Evolutionary conservation across 139 green algal species (phyloP), one percentile per base, ranked within the genome.

Genomic region (Picochlorum sp.): DNA sequence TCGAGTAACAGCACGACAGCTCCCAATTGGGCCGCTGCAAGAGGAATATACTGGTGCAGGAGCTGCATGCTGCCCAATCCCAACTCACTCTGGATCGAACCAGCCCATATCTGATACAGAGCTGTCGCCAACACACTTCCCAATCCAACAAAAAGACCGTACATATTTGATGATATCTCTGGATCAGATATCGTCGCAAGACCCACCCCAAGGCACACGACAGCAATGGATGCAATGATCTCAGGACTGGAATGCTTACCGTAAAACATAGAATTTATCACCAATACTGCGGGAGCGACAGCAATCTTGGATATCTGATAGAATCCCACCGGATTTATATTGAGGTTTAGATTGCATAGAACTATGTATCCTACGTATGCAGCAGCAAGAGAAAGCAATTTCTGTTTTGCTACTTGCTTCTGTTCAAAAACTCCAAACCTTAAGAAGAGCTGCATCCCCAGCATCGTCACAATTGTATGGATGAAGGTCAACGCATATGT

Each of bases 271-370:
- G 80, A 60, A 60, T 96, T 85, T 15, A 93, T 71, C 2, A 59
- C 68, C 41, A 96, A 76, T 2, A 96, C 86, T 5, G 87, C 85
- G 20, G 89, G 89, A 3, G 88, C 86, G 0, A 96, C 84, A 7
- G 85, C 85, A 41, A 95, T 94, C 71, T 95, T 94, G 65, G 85
- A 87, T 9, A 92, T 81, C 69, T 95, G 87, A 65, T 92, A 95
- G 71, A 95, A 95, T 7, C 88, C 83, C 0, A 95, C 83, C 2
- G 80, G 90, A 81, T 96, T 96, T 10, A 95, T 41, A 50, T 92
- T 86, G 1, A 96, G 66, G 44, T 82, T 91, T 1, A 95, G 67
- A 62, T 95, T 96, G 69, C 85, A 84, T 4, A 92, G 67, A 10
- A 95, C 84, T 16, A 96, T 91, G 69, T 96, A 96, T 7, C 73